Conservation (phyloP, 495 filamentous ascomycete genomes). For the Beverwykella pulmonaria region DNA sequence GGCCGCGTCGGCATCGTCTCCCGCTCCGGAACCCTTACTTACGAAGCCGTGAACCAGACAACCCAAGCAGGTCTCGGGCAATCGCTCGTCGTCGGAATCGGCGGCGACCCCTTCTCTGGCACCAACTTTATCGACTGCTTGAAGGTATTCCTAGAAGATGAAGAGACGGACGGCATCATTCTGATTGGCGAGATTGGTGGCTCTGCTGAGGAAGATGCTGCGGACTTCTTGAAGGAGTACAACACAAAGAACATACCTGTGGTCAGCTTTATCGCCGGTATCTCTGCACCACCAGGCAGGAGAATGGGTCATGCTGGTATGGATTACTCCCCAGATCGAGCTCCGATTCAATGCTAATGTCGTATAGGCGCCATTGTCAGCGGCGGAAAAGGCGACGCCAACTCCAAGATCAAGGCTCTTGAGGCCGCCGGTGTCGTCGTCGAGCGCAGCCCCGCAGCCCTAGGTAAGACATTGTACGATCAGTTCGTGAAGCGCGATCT, state of each 20-base stretch:
- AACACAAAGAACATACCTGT: conserved; percentile 94
- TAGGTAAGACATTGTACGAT: conserved; percentile 89
- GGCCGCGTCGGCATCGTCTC: conserved; percentile 98
- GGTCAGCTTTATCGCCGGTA: conserved; percentile 97
- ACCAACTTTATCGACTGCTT: conserved; percentile 99
- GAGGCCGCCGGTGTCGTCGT: conserved; percentile 93
- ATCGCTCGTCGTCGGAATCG: conserved; percentile 97
- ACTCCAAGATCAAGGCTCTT: conserved; percentile 95
- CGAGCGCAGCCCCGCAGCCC: conserved; percentile 86
- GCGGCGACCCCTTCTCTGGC: conserved; percentile 96
- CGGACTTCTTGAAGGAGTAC: conserved; percentile 89
- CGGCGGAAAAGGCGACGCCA: conserved; percentile 94
- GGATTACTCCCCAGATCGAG: conserved; percentile 2
- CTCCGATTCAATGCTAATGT: conserved; percentile 20
- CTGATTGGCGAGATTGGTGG: conserved; percentile 99
- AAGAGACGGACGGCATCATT: conserved; percentile 98
- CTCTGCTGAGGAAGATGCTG: conserved; percentile 94
- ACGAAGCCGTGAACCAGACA: conserved; percentile 99
- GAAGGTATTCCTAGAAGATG: conserved; percentile 92
- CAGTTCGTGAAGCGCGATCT: conserved; percentile 97
- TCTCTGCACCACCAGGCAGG: conserved; percentile 91
- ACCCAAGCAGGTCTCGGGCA: conserved; percentile 95
- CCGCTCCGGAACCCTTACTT: conserved; percentile 95
- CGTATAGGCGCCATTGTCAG: conserved; percentile 80
- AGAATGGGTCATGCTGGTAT: conserved; percentile 95